Evolutionary conservation across 1,284 basidiomycete genomes (phyloP).

Genomic region (Ganoderma resinaceum): DNA sequence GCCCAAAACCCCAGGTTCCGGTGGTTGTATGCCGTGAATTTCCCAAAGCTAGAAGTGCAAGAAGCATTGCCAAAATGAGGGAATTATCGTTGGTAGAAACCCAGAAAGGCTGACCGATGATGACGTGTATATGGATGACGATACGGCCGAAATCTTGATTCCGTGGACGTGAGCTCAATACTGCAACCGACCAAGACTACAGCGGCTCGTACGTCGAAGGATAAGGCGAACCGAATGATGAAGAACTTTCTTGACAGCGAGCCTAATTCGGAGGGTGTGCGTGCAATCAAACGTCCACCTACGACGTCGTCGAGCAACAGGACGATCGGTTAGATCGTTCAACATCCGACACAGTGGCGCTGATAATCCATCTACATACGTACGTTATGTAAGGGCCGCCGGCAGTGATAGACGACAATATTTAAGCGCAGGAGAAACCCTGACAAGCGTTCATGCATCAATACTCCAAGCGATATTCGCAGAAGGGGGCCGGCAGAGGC

Average conservation of each 20-base stretch:
- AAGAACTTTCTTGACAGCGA: not conserved
- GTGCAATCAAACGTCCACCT: not conserved
- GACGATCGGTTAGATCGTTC: not conserved
- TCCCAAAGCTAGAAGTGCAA: not conserved
- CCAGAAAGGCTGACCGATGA: slow-evolving; percentile 6
- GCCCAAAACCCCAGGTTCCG: not conserved
- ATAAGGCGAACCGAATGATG: not conserved
- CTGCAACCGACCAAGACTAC: not conserved
- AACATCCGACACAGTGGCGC: not conserved
- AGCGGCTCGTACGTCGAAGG: not conserved
- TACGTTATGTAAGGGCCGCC: not conserved
- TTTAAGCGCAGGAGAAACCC: not conserved
- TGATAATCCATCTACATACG: too few relatives aligned
- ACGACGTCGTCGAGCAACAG: not conserved
- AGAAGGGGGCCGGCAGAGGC: too few relatives aligned
- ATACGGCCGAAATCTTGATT: not conserved
- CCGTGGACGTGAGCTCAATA: not conserved
- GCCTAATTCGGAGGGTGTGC: not conserved
- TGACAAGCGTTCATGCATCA: not conserved
- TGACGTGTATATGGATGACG: slow-evolving; percentile 1
- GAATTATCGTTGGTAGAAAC: not conserved
- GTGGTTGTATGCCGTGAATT: not conserved
- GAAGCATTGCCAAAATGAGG: not conserved
- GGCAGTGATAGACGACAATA: not conserved
- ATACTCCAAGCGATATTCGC: not conserved